Percentiles rank a stretch among this genome's conserved stretches.
phyloP scores from a whole-genome alignment of 2,329 filamentous ascomycete genomes.

The Chrysoporthe cubensis region DNA sequence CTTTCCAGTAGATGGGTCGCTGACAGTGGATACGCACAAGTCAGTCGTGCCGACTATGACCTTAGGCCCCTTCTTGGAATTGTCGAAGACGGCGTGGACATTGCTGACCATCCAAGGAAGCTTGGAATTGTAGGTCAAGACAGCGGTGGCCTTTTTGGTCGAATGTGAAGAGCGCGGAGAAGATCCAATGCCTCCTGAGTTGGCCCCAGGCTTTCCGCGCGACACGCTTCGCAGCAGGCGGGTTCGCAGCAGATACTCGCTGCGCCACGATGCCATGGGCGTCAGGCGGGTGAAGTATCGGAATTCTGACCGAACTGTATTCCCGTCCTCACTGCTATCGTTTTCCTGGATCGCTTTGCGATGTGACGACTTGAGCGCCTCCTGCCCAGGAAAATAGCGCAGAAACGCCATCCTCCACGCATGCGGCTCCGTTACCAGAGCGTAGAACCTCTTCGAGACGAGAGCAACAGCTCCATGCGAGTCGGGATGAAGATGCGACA shows the following conservation, averaged over 20 bases:
- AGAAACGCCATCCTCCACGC: conserved; percentile 93
- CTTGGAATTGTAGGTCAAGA: conserved; percentile 85
- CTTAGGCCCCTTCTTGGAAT: conserved; percentile 73
- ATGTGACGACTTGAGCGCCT: conserved; percentile 49
- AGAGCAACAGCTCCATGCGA: conserved; percentile 82
- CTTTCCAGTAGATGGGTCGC: conserved; percentile 77
- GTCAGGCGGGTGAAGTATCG: conserved; percentile 84
- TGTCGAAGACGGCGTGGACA: conserved; percentile 75
- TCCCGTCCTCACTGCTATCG: conserved; percentile 52
- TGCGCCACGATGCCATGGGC: conserved; percentile 87
- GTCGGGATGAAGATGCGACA: conserved; percentile 86
- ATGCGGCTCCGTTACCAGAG: conserved; percentile 85
- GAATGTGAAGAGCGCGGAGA: conserved; percentile 54
- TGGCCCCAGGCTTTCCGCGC: conserved; percentile 76
- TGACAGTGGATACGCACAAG: conserved; percentile 75
- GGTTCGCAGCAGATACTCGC: conserved; percentile 90
- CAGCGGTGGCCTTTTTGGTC: conserved; percentile 70
- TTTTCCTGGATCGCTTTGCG: conserved; percentile 42
- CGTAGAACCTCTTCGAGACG: conserved; percentile 86
- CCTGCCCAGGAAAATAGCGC: conserved; percentile 83
- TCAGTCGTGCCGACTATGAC: conserved; percentile 86
- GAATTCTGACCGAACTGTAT: conserved; percentile 69
- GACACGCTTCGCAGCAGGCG: conserved; percentile 79
- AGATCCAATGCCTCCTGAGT: conserved; percentile 53
- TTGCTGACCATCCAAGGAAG: conserved; percentile 79